phyloP scores from a whole-genome alignment of 73 alveolate genomes.

The Paramecium primaurelia region DNA sequence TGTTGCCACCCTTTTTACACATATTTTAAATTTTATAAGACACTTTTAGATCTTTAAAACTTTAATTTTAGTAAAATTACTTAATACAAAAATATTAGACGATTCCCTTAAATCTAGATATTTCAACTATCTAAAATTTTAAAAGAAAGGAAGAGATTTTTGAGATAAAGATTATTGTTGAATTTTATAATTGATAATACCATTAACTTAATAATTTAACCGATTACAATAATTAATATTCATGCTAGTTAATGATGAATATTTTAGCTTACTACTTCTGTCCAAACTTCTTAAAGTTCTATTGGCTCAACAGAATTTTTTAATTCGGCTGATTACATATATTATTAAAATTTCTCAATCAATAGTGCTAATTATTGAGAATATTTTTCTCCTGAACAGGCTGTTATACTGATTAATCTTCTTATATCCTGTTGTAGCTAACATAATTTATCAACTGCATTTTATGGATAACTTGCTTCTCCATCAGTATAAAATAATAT shows the following conservation, averaged over 20 bases:
- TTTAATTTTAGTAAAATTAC: too few species aligned
- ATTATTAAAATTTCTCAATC: not conserved
- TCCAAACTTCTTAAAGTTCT: not conserved
- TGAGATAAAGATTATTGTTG: too few species aligned
- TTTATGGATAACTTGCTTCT: not conserved
- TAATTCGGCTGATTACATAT: not conserved
- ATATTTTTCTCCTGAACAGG: not conserved
- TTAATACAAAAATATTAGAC: too few species aligned
- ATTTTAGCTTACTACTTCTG: not conserved
- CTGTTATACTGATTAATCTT: not conserved
- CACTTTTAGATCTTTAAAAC: too few species aligned
- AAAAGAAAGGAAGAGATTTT: too few species aligned
- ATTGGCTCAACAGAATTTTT: not conserved
- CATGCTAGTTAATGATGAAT: not conserved
- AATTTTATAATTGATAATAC: too few species aligned
- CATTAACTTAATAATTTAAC: too few species aligned
- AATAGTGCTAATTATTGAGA: not conserved
- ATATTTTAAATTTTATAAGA: too few species aligned
- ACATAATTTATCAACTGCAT: not conserved
- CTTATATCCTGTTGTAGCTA: not conserved
- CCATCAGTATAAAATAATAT: constrained; percentile 1
- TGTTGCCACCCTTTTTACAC: too few species aligned
- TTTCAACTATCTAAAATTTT: too few species aligned
- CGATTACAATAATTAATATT: not conserved
- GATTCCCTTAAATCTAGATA: too few species aligned